A percentile compares a stretch with the other conserved stretches of the same genome.
These are phyloP conservation scores for Uronychia binucleata DNA, from an alignment of 73 alveolate species.

Conservation along the genomic window DNA sequence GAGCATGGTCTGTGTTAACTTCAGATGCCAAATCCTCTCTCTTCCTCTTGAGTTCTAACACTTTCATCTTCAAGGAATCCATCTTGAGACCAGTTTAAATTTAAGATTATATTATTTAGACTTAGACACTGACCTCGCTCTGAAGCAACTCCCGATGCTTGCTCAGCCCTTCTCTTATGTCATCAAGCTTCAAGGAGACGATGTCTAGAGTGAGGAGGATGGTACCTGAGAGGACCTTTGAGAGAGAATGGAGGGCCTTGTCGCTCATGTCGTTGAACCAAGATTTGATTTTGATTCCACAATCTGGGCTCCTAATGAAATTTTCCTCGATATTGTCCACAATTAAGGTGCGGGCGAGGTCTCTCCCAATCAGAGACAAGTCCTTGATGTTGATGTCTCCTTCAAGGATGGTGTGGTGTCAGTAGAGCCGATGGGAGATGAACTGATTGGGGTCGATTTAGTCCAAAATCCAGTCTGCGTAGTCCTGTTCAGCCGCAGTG, in stretches of 20 bases:
- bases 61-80: neutral
- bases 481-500: conserved; percentile 66
- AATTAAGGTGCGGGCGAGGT: conserved; percentile 71
- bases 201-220: neutral
- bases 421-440: conserved; percentile 29
- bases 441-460: conserved; percentile 20
- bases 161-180: neutral
- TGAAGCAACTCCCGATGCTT: neutral
- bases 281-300: conserved; percentile 94
- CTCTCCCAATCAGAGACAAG: conserved; percentile 82
- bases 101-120: too few relatives aligned
- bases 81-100: neutral
- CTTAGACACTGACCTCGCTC: neutral
- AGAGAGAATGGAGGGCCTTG: conserved; percentile 77
- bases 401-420: conserved; percentile 25
- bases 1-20: neutral
- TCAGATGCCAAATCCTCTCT: neutral
- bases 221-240: conserved; percentile 36
- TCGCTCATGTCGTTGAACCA: conserved; percentile 92
- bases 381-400: conserved; percentile 70
- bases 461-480: conserved; percentile 54
- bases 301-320: conserved; percentile 79
- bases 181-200: neutral
- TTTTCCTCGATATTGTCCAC: conserved; percentile 84
- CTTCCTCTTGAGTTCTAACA: neutral